These are phyloP conservation scores for Phytophthora multivora DNA, from an alignment of 352 stramenopile species.

Conservation along the genomic window DNA sequence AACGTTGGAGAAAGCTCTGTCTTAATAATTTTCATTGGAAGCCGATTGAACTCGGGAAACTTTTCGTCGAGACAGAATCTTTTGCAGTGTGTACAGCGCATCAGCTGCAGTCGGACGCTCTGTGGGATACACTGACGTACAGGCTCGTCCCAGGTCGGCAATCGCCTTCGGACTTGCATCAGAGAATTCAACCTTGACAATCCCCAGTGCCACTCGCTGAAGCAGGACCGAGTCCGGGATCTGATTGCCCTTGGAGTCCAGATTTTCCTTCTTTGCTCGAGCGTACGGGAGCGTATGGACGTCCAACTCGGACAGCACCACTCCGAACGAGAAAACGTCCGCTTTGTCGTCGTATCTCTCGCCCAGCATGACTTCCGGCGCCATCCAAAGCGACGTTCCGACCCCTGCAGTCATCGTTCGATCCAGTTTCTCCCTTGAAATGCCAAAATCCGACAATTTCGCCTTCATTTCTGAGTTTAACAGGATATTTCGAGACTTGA, in stretches of 20 bases:
- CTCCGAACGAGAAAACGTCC: slow-evolving; percentile 67
- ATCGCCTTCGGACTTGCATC: slow-evolving; percentile 22
- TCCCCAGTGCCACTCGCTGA: slow-evolving; percentile 25
- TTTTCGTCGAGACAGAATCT: slow-evolving; percentile 15
- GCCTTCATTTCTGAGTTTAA: slow-evolving; percentile 49
- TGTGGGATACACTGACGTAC: slow-evolving; percentile 24
- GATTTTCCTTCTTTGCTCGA: slow-evolving; percentile 22
- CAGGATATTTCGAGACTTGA: slow-evolving; percentile 55
- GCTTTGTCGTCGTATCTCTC: slow-evolving; percentile 58
- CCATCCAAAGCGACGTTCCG: slow-evolving; percentile 66
- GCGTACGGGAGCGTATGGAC: slow-evolving; percentile 30
- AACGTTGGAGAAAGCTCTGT: background rate
- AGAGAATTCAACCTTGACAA: slow-evolving; percentile 28
- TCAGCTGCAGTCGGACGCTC: slow-evolving; percentile 29
- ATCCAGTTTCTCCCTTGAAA: slow-evolving; percentile 36
- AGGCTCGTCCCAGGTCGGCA: slow-evolving; percentile 20
- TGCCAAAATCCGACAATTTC: slow-evolving; percentile 71
- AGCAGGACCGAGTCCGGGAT: slow-evolving; percentile 24
- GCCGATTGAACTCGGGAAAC: background rate
- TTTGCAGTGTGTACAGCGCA: slow-evolving; percentile 31
- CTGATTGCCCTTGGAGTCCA: slow-evolving; percentile 12
- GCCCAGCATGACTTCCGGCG: slow-evolving; percentile 66
- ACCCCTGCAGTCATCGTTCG: slow-evolving; percentile 46
- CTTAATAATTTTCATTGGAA: slow-evolving; percentile 6
- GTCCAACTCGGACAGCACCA: slow-evolving; percentile 63